Evolutionary conservation across 768 basidiomycete species (phyloP), one percentile per base, ranked within the genome.

Genomic region (Albatrellus ellisii): DNA sequence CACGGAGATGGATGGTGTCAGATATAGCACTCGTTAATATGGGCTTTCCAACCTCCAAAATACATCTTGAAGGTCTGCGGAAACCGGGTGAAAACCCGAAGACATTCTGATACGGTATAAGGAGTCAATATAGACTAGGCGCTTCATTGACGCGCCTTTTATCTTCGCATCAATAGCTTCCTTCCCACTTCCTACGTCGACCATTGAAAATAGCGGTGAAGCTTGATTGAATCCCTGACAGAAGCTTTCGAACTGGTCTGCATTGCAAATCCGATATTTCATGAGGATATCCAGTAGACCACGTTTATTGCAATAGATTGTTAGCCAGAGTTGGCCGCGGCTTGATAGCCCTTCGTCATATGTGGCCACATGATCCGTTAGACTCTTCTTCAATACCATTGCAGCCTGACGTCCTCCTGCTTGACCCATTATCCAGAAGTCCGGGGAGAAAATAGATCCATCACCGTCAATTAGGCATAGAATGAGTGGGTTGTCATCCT

Each of bases 81-180:
- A 48, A 56, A 52, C 36, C 68, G 70, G 34, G 75, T 72, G 51
- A 76, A 75, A 45, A 76, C 72, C 49, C 75, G 70, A 25, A 82
- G 64, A 50, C 69, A 69, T 46, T 69, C 59, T 58, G 31, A 10
- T 21, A 26, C 17, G 29, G 14, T 4, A 8, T 9, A 15, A 4
- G 41, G 14, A 4, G 21, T 34, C 14, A 10, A 17, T 28, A 26
- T 15, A 11, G n/a, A 35, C 15, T n/a, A 37, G 11, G 26, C n/a
- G 43, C 12, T n/a, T 11, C 21, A 29, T 11, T 12, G 4, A 17
- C 41, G 7, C 20, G 63, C 65, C 58, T 58, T 65, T 60, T 47
- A 65, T 56, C 63, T 59, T 70, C 29, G 59, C 54, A 47, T 66
- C 62, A 5, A 66, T 65, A 34, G 63, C 61, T 43, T 68, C 65